Evolutionary conservation across 164 flowering plant species (phyloP).

Genomic region (Vitis labrusca): DNA sequence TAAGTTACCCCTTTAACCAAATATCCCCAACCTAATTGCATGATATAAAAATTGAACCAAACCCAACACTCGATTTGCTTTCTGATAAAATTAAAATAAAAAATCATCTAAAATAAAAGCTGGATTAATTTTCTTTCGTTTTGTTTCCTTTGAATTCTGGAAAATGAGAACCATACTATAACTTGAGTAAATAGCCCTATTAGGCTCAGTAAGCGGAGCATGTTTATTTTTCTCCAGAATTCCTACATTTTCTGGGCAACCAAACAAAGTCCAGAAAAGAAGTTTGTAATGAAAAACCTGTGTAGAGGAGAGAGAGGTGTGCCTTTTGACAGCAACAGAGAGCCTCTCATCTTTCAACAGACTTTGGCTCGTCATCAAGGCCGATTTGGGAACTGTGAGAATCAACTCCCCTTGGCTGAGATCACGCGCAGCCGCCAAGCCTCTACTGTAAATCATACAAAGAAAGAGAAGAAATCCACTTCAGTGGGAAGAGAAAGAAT

Average conservation of each 20-base stretch:
- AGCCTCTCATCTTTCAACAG: constrained; percentile 42
- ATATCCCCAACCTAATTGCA: too few species aligned
- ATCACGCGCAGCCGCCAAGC: constrained; percentile 70
- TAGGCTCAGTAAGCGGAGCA: background rate
- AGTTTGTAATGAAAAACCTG: constrained; percentile 43
- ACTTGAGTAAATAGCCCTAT: background rate
- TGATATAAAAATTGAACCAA: too few species aligned
- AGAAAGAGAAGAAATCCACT: background rate
- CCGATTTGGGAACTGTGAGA: constrained; percentile 71
- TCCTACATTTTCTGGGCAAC: background rate
- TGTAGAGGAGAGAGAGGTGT: constrained; percentile 52
- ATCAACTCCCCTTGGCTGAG: constrained; percentile 61
- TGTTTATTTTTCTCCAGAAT: background rate
- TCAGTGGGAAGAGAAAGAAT: background rate
- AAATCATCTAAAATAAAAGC: background rate
- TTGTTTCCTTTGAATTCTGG: background rate
- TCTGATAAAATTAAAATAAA: background rate
- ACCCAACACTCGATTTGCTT: too few species aligned
- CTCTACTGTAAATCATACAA: constrained; percentile 51
- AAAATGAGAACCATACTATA: background rate
- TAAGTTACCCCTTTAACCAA: too few species aligned
- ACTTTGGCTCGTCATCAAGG: constrained; percentile 50
- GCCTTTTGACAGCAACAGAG: constrained; percentile 27
- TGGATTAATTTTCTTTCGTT: background rate
- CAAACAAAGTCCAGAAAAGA: background rate